phyloP scores from a whole-genome alignment of 495 filamentous ascomycete genomes.

The Halenospora varia region DNA sequence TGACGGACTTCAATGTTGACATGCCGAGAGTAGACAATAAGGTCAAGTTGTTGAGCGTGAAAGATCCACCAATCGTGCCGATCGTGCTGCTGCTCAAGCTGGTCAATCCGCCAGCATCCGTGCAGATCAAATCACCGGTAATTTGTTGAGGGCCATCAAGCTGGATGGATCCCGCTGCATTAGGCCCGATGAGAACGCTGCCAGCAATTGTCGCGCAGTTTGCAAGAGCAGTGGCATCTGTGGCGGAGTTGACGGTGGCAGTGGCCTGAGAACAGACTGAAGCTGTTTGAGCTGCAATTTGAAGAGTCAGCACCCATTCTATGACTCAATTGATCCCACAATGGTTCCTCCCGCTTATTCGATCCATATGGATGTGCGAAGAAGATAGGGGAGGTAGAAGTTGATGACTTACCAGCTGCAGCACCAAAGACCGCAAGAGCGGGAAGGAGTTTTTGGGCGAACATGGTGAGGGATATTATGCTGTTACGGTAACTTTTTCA shows the following conservation, averaged over 20 bases:
- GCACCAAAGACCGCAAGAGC: constrained; percentile 62
- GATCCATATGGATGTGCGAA: not conserved
- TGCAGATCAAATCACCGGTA: constrained; percentile 59
- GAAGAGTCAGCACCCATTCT: constrained; percentile 14
- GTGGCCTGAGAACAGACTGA: constrained; percentile 38
- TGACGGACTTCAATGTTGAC: constrained; percentile 56
- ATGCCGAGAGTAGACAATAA: constrained; percentile 61
- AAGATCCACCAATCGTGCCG: constrained; percentile 50
- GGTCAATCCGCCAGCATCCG: constrained; percentile 55
- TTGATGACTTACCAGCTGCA: constrained; percentile 56
- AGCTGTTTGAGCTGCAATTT: constrained; percentile 38
- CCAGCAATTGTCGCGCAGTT: constrained; percentile 68
- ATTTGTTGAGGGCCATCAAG: constrained; percentile 58
- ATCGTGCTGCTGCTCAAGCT: constrained; percentile 48
- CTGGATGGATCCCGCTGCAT: constrained; percentile 46
- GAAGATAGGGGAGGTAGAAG: not conserved
- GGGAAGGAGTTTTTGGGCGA: constrained; percentile 69
- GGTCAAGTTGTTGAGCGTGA: constrained; percentile 62
- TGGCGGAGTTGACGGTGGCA: constrained; percentile 60
- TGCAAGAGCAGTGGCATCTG: constrained; percentile 65
- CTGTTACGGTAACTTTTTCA: constrained; percentile 14
- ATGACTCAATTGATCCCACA: not conserved
- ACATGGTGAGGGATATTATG: constrained; percentile 56
- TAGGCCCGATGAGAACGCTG: constrained; percentile 58
- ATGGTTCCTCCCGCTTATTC: not conserved